Conservation (phyloP, 345 rosid genomes). For the Hypericum perforatum region DNA sequence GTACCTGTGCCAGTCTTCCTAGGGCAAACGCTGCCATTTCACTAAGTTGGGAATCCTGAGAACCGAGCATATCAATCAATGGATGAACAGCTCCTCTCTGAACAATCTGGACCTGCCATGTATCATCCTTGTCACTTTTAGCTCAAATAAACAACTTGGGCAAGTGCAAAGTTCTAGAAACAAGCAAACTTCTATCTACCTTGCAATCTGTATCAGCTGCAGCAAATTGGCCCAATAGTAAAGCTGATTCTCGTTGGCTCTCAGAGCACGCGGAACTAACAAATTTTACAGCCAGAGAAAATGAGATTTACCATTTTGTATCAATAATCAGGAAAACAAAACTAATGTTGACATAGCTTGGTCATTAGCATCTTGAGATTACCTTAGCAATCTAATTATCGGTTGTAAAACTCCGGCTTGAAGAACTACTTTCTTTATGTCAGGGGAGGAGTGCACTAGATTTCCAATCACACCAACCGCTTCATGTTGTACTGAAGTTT, state of each 20-base stretch:
- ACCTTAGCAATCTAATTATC: slow-evolving; percentile 68
- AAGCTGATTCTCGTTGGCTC: slow-evolving; percentile 72
- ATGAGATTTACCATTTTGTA: no score
- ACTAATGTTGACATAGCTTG: no score
- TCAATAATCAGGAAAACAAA: no score
- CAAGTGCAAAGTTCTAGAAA: slow-evolving; percentile 3
- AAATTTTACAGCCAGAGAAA: slow-evolving; percentile 1
- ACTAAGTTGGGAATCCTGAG: slow-evolving; percentile 50
- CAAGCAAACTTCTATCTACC: slow-evolving; percentile 25
- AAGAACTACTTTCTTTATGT: slow-evolving; percentile 60
- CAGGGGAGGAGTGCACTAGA: slow-evolving; percentile 67
- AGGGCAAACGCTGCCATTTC: slow-evolving; percentile 84
- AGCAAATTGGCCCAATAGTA: slow-evolving; percentile 75
- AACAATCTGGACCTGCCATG: slow-evolving; percentile 62
- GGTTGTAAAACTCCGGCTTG: slow-evolving; percentile 75
- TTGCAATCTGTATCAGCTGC: slow-evolving; percentile 71
- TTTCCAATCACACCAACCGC: slow-evolving; percentile 81
- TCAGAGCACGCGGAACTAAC: slow-evolving; percentile 59
- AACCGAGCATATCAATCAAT: slow-evolving; percentile 55
- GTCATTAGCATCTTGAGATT: slow-evolving; percentile 6
- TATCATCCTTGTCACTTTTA: slow-evolving; percentile 3
- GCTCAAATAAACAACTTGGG: background rate
- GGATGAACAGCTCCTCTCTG: slow-evolving; percentile 72
- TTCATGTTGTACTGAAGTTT: slow-evolving; percentile 51
- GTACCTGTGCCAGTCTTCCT: slow-evolving; percentile 77